Conservation (phyloP, 2,329 filamentous ascomycete genomes). For the Rhexocercosporidium sp. region DNA sequence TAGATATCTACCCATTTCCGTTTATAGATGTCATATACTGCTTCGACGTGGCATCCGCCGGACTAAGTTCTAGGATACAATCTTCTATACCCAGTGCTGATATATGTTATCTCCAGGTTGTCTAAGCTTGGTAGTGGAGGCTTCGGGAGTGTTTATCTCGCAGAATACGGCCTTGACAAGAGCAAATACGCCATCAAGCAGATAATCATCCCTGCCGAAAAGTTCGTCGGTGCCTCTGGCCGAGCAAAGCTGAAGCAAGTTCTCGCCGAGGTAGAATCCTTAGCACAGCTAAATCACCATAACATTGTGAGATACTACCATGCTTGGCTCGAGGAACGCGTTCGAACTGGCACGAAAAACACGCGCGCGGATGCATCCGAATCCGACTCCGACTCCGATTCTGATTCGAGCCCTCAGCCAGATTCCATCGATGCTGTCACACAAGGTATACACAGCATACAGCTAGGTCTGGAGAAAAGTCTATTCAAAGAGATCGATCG, state of each 20-base stretch:
- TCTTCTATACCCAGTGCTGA: not conserved
- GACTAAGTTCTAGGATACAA: not conserved
- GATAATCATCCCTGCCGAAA: slow-evolving; percentile 55
- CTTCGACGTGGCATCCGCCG: not conserved
- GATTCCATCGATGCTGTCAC: not conserved
- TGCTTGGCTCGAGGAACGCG: slow-evolving; percentile 63
- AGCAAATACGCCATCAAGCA: slow-evolving; percentile 70
- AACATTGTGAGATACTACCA: slow-evolving; percentile 71
- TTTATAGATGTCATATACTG: not conserved
- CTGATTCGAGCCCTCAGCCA: not conserved
- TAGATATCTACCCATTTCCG: not conserved
- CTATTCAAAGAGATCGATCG: slow-evolving; percentile 7
- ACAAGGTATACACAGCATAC: slow-evolving; percentile 7
- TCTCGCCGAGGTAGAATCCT: slow-evolving; percentile 58
- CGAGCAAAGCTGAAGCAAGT: slow-evolving; percentile 15
- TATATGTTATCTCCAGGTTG: slow-evolving; percentile 6
- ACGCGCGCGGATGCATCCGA: not conserved
- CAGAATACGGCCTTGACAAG: slow-evolving; percentile 64
- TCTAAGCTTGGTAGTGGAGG: slow-evolving; percentile 55
- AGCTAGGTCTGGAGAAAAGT: not conserved
- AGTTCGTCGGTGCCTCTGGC: slow-evolving; percentile 18
- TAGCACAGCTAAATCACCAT: slow-evolving; percentile 66
- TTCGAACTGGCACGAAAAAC: not conserved
- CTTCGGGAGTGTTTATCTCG: slow-evolving; percentile 68
- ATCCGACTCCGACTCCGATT: not conserved